Conservation (phyloP, 2,329 filamentous ascomycete genomes). For the Tolypocladium ovalisporum region DNA sequence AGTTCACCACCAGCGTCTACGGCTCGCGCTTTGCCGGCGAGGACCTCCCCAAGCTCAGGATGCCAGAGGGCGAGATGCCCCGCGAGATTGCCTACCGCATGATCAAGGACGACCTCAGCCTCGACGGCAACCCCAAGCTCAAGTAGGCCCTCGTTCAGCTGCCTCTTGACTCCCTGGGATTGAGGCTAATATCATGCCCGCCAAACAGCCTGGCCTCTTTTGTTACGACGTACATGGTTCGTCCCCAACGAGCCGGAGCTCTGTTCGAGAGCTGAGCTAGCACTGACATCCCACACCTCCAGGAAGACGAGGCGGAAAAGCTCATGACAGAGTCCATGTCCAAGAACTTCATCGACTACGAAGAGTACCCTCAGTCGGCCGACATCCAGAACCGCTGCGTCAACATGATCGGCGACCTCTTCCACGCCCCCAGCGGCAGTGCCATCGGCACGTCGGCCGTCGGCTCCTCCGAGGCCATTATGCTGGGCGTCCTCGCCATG, state of each 20-base stretch:
- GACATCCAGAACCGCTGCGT: conserved; percentile 89
- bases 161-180: background rate
- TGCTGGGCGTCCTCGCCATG: conserved; percentile 79
- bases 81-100: conserved; percentile 87
- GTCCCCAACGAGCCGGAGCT: background rate
- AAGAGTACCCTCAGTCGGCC: conserved; percentile 71
- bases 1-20: conserved; percentile 73
- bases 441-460: conserved; percentile 82
- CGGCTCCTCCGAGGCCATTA: conserved; percentile 82
- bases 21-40: conserved; percentile 72
- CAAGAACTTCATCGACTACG: conserved; percentile 93
- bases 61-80: conserved; percentile 87
- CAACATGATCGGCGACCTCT: conserved; percentile 81
- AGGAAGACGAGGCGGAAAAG: conserved; percentile 92
- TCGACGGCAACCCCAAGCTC: conserved; percentile 85
- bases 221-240: conserved; percentile 89
- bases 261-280: background rate
- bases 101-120: conserved; percentile 89
- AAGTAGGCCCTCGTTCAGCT: conserved; percentile 36
- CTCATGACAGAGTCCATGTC: conserved; percentile 87
- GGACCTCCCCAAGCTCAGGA: conserved; percentile 73
- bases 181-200: background rate
- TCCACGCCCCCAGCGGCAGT: conserved; percentile 63
- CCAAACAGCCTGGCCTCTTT: conserved; percentile 68
- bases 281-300: background rate